Evolutionary conservation across 139 green algal species (phyloP).

Genomic region (Protoeuglena noctilucae): DNA sequence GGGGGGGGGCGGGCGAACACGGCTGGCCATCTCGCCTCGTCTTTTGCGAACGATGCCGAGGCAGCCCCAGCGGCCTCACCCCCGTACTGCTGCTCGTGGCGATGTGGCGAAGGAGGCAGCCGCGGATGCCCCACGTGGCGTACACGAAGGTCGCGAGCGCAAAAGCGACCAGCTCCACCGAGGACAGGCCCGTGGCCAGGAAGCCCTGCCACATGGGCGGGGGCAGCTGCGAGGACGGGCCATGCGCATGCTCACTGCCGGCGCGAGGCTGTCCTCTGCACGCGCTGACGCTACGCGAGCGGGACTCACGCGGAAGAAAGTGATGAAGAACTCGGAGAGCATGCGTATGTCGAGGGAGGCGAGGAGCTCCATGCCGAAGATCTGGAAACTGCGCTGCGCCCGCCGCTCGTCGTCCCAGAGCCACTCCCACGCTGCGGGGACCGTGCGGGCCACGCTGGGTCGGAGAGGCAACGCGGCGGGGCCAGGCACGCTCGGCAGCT

Average conservation of each 20-base stretch:
- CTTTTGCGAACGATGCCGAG: no score
- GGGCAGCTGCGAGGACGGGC: background rate
- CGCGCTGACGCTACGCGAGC: background rate
- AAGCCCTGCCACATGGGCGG: constrained; percentile 49
- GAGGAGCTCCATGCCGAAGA: constrained; percentile 84
- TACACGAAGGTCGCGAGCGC: constrained; percentile 71
- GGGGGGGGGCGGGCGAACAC: no score
- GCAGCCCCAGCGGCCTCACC: no score
- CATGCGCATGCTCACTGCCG: background rate
- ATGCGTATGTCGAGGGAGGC: constrained; percentile 48
- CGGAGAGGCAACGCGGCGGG: no score
- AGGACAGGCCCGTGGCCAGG: constrained; percentile 56
- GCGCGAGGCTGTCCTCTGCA: background rate
- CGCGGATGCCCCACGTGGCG: no score
- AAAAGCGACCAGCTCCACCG: constrained; percentile 74
- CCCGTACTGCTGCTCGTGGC: no score
- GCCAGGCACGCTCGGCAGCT: no score
- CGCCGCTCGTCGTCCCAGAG: constrained; percentile 71
- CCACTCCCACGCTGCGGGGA: constrained; percentile 49
- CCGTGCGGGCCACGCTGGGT: no score
- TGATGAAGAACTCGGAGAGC: constrained; percentile 80
- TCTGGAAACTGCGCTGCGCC: constrained; percentile 64
- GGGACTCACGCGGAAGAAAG: constrained; percentile 65
- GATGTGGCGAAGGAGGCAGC: no score
- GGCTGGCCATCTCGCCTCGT: no score